Percentiles rank a stretch among this genome's conserved stretches.
Evolutionary conservation across 2,329 filamentous ascomycete species (phyloP).

Genomic region (Aspergillus costaricaensis): DNA sequence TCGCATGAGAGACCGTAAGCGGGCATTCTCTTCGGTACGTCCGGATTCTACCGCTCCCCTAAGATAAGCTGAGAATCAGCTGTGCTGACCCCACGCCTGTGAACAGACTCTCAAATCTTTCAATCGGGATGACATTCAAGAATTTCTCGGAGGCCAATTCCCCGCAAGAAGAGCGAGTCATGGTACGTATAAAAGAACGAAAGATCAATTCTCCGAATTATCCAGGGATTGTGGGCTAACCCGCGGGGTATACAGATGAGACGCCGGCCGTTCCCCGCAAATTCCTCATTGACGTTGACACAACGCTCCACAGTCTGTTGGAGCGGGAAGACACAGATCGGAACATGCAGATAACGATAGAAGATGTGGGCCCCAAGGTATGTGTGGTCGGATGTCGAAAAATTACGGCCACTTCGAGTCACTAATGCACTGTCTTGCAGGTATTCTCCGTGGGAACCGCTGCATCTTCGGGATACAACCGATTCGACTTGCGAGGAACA

Average conservation of each 20-base stretch:
- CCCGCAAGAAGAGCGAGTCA: slow-evolving; percentile 47
- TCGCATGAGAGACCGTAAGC: slow-evolving; percentile 48
- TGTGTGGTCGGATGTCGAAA: not conserved
- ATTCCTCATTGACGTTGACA: slow-evolving; percentile 84
- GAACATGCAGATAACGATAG: slow-evolving; percentile 97
- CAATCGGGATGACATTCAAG: slow-evolving; percentile 38
- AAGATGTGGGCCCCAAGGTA: slow-evolving; percentile 90
- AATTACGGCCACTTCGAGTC: slow-evolving; percentile 27
- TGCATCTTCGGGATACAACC: slow-evolving; percentile 80
- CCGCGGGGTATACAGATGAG: slow-evolving; percentile 62
- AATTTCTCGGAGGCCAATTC: slow-evolving; percentile 33
- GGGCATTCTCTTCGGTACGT: slow-evolving; percentile 60
- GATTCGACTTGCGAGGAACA: slow-evolving; percentile 88
- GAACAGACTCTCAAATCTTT: slow-evolving; percentile 40
- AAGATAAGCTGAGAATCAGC: slow-evolving; percentile 12
- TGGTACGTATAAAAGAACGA: slow-evolving; percentile 32
- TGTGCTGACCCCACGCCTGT: slow-evolving; percentile 12
- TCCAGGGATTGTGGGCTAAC: slow-evolving; percentile 16
- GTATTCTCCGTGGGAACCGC: slow-evolving; percentile 82
- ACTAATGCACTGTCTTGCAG: slow-evolving; percentile 43
- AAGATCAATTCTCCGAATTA: not conserved
- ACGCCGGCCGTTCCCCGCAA: slow-evolving; percentile 67
- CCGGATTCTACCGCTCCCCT: slow-evolving; percentile 8
- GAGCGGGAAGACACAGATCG: slow-evolving; percentile 88
- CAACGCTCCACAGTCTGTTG: slow-evolving; percentile 75